Conservation (phyloP, 139 green algal genomes). For the Coelastrella sp. region DNA sequence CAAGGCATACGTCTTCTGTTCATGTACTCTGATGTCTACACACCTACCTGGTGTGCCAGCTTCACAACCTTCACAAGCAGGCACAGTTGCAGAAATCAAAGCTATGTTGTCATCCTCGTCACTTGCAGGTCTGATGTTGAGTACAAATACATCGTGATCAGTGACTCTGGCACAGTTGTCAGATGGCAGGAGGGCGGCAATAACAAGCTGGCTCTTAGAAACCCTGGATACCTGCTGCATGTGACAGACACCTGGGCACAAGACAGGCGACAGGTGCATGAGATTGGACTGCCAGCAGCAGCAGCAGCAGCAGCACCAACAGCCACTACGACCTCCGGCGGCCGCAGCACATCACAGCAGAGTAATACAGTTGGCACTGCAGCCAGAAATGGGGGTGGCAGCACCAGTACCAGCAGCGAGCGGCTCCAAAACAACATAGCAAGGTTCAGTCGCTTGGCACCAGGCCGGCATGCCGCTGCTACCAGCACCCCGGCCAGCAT, state of each 20-base stretch:
- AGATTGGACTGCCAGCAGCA: neutral
- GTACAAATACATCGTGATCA: constrained; percentile 40
- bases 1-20: too few species aligned
- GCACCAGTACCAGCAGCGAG: constrained; percentile 4
- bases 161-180: neutral
- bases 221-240: neutral
- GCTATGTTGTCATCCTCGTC: neutral
- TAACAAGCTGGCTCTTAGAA: constrained; percentile 5
- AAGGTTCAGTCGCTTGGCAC: neutral
- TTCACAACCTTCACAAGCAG: neutral
- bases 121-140: constrained; percentile 29
- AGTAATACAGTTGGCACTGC: too few species aligned
- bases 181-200: constrained; percentile 37
- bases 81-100: neutral
- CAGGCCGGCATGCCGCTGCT: too few species aligned
- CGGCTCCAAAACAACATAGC: constrained; percentile 18
- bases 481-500: too few species aligned
- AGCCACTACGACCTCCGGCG: too few species aligned
- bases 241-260: constrained; percentile 19
- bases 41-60: neutral
- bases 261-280: constrained; percentile 17
- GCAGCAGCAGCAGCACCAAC: neutral
- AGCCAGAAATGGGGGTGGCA: neutral
- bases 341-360: too few species aligned
- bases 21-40: too few species aligned